Conservation (phyloP, 2,329 filamentous ascomycete species). For the Cercospora citrullina region DNA sequence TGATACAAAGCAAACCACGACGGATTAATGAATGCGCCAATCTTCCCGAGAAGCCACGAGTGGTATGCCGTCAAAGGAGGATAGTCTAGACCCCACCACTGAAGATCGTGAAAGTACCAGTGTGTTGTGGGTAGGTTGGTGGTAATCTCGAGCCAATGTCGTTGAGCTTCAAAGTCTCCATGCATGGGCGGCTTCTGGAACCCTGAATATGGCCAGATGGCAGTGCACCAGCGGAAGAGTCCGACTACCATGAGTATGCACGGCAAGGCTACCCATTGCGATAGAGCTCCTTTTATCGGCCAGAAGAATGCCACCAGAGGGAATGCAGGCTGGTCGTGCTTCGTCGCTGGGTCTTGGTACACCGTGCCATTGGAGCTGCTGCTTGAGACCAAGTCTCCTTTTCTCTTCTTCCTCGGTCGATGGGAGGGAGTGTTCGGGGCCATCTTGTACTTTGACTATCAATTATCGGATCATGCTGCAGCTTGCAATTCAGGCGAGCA, state of each 20-base stretch:
- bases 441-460: slow-evolving; percentile 20
- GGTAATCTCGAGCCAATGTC: slow-evolving; percentile 99
- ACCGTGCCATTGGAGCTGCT: slow-evolving; percentile 47
- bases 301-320: slow-evolving; percentile 92
- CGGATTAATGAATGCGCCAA: slow-evolving; percentile 76
- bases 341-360: slow-evolving; percentile 46
- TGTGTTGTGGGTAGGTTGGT: slow-evolving; percentile 83
- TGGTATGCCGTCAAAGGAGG: slow-evolving; percentile 97
- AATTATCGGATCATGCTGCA: slow-evolving; percentile 20
- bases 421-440: slow-evolving; percentile 35
- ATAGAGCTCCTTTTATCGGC: slow-evolving; percentile 74
- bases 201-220: slow-evolving; percentile 93
- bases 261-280: slow-evolving; percentile 90
- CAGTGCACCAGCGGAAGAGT: slow-evolving; percentile 88
- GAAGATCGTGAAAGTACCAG: slow-evolving; percentile 96
- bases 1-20: slow-evolving; percentile 83
- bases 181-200: slow-evolving; percentile 83
- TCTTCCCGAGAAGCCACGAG: slow-evolving; percentile 88
- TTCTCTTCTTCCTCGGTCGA: slow-evolving; percentile 46
- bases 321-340: slow-evolving; percentile 67
- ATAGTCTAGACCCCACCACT: slow-evolving; percentile 98
- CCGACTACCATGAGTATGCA: slow-evolving; percentile 86
- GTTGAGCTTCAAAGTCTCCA: slow-evolving; percentile 95
- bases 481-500: background rate
- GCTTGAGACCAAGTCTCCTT: slow-evolving; percentile 41